Base-by-base conservation (phyloP, 306 rosid genomes). In the Prunus fruticosa region DNA sequence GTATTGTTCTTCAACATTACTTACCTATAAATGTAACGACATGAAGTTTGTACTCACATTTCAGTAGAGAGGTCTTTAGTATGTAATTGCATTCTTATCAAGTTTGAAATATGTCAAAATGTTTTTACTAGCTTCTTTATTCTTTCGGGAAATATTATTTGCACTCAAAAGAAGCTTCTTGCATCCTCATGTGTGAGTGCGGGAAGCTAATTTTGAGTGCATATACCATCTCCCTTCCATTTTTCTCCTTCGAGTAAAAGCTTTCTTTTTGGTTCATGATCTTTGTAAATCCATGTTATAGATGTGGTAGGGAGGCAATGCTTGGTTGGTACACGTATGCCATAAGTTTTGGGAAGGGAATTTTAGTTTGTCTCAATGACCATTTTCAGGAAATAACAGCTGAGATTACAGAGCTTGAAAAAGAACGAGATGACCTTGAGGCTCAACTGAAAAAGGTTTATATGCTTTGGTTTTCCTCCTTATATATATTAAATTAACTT, bases 401-500 rank as follows among this genome's bases (percentile, higher is more conserved):
- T 70, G 97, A 95, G 87, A 89, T 92, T 85, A 76, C 97, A 57
- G 93, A 84, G 78, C 87, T 95, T 73, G 93, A 95, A 88, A 85
- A 34, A 64, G 88, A 91, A 82, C 92, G 94, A 79, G 99, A 92
- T 19, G 92, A 86, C 53, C 94, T 95, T 61, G 96, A 92, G 87
- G 97, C 93, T 76, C 89, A 95, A 87, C 67, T 95, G 77, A 88
- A 88, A 77, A 95, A 89, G 98, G 99, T 95, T 70, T 76, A 61
- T 14, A 71, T 71, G 16, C 22, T 62, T 27, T 51, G 30, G 3
- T 46, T 49, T 57, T 60, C 27, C 41, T 12, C n/a, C 50, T 3
- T 34, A 19, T 64, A 11, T 64, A 11, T 63, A 15, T 28, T 63
- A 28, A 14, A 63, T 63, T 45, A 45, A n/a, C 41, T 22, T 69